Percentiles rank a stretch among this genome's conserved stretches.
Evolutionary conservation across 805 yeast genomes (phyloP).

Genomic region (Metschnikowia noctiluminum): DNA sequence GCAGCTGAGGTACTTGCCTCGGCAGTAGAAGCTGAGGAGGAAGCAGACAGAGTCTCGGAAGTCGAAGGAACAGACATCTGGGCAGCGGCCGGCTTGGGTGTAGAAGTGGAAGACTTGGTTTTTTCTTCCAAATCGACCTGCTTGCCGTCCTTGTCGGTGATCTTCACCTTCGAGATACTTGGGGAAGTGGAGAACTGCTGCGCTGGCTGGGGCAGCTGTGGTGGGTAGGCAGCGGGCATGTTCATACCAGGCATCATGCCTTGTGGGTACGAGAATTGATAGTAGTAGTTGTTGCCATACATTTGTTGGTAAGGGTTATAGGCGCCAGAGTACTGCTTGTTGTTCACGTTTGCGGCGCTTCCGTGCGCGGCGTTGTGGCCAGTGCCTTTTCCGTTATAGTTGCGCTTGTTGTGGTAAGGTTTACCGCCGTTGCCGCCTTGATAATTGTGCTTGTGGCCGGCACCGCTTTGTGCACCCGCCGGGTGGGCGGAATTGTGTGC

Average conservation of each 20-base stretch:
- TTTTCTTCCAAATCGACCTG: constrained; percentile 42
- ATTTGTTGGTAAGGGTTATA: constrained; percentile 14
- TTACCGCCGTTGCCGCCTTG: constrained; percentile 3
- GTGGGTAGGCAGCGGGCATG: constrained; percentile 15
- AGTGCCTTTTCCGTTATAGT: constrained; percentile 16
- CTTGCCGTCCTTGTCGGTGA: constrained; percentile 43
- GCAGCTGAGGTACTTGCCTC: constrained; percentile 8
- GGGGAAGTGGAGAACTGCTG: constrained; percentile 14
- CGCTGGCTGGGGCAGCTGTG: constrained; percentile 18
- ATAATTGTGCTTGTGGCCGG: constrained; percentile 11
- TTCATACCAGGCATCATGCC: constrained; percentile 17
- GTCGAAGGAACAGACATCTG: constrained; percentile 6
- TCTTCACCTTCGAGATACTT: constrained; percentile 28
- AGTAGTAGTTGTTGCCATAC: constrained; percentile 15
- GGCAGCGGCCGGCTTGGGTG: constrained; percentile 35
- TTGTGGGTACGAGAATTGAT: constrained; percentile 11
- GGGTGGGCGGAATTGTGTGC: not conserved
- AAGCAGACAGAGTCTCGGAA: constrained; percentile 7
- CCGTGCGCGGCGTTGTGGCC: constrained; percentile 5
- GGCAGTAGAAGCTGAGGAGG: constrained; percentile 14
- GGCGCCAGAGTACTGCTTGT: constrained; percentile 17
- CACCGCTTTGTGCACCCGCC: not conserved
- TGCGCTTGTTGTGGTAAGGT: constrained; percentile 19
- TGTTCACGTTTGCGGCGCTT: constrained; percentile 4
- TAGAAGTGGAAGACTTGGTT: constrained; percentile 27